These are phyloP conservation scores for Chalaropsis ovoidea DNA, from an alignment of 2,329 filamentous ascomycete species.

Conservation along the genomic window DNA sequence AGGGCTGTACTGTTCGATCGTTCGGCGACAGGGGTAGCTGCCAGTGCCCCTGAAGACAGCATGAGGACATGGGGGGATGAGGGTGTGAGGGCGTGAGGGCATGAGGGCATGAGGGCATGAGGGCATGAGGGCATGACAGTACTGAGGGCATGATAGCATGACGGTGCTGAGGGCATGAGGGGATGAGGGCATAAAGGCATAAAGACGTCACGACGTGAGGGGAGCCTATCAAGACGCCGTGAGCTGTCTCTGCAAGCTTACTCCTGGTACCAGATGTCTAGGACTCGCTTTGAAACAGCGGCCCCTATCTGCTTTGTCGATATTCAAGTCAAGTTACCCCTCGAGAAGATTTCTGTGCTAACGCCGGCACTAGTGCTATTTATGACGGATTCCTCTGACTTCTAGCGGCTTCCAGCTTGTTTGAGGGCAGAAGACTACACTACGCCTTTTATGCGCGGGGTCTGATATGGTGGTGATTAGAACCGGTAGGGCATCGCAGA, in stretches of 20 bases:
- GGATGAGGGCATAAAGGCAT: no score
- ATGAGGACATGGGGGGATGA: background rate
- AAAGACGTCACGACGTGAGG: background rate
- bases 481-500: background rate
- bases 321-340: background rate
- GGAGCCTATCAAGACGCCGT: conserved; percentile 1
- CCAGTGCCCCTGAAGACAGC: conserved; percentile 7
- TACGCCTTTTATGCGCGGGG: background rate
- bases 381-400: background rate
- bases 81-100: no score
- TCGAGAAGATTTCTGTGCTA: background rate
- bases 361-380: background rate
- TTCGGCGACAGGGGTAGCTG: conserved; percentile 3
- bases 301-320: background rate
- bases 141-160: background rate
- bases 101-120: no score
- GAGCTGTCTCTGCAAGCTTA: background rate
- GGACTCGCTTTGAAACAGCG: conserved; percentile 12
- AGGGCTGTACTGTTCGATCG: background rate
- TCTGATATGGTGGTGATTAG: background rate
- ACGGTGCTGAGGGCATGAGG: no score
- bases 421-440: background rate
- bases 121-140: background rate
- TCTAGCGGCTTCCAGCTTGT: conserved; percentile 10
- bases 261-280: background rate